Conservation (phyloP, 768 basidiomycete genomes). For the Amyloporia xantha region DNA sequence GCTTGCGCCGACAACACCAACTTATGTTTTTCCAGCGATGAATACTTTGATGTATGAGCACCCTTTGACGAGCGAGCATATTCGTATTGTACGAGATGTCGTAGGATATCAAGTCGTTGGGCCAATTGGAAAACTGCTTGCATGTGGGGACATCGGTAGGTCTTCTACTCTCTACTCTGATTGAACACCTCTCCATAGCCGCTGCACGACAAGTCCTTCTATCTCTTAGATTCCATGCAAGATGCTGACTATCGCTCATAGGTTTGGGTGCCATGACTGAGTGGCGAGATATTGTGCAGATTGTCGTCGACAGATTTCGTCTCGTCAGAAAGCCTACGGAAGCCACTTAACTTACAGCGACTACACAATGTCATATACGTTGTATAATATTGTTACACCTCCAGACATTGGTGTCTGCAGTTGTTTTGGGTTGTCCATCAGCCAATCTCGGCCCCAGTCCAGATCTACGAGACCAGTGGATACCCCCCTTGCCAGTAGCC, state of each 20-base stretch:
- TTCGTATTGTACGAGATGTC: constrained; percentile 66
- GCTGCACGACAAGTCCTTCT: neutral
- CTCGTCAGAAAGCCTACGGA: constrained; percentile 10
- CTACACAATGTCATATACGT: too few species aligned
- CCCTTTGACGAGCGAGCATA: constrained; percentile 81
- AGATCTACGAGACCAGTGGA: too few species aligned
- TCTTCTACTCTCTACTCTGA: constrained; percentile 2
- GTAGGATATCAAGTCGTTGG: constrained; percentile 79
- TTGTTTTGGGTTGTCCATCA: too few species aligned
- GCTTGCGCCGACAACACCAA: constrained; percentile 75
- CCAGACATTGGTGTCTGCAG: too few species aligned
- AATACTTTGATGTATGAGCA: constrained; percentile 98
- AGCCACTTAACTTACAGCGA: neutral
- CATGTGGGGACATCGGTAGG: constrained; percentile 89
- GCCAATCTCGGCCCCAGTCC: too few species aligned
- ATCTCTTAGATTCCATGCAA: too few species aligned
- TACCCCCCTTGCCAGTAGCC: too few species aligned
- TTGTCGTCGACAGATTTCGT: constrained; percentile 54
- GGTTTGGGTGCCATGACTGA: constrained; percentile 95
- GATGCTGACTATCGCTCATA: constrained; percentile 27
- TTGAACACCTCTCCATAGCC: neutral
- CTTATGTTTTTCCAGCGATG: constrained; percentile 95
- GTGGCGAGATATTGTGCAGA: constrained; percentile 81
- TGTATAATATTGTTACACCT: too few species aligned
- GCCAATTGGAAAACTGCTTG: constrained; percentile 81